Base-by-base conservation (phyloP, 805 yeast genomes). In the Metschnikowia continentalis region DNA sequence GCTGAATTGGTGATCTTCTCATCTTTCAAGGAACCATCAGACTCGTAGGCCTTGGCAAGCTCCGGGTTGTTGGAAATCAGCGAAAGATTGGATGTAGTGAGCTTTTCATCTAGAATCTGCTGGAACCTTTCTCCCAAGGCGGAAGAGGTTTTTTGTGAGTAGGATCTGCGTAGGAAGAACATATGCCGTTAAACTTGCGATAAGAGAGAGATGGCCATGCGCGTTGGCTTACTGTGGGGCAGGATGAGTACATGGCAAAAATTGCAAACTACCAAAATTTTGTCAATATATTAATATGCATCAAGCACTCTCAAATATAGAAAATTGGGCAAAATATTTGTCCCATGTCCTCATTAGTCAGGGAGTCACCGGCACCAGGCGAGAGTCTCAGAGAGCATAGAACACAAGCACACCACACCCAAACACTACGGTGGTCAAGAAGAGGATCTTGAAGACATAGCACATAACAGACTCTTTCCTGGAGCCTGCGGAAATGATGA, bases 401-500 rank as follows among this genome's bases (percentile, higher is more conserved):
- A 71, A 69, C 14, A 71, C 67, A 47, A 71, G 61, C 17, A 71
- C 63, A 3, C 71, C 66, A 42, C 67, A 65, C 1, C 71, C 74
- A 37, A 62, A 49, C 20, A 71, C 74, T 17, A 68, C 61, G 2
- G 50, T 33, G 52, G 62, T 57, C 42, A 71, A 62, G 20, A 71
- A 56, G 3, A 63, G 10, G 32, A 70, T 50, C 55, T 71, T 71
- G 35, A 65, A 51, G 23, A 70, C 54, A 50, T 69, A 71, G 35
- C 69, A 62, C 39, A 58, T 56, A 17, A 71, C 71, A 43, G 66
- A 56, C 41, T 70, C 72, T 35, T 66, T 59, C 35, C 59, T 66
- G 15, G 75, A 74, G 11, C 75, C 75, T 3, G 75, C 75, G 22
- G 70, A 67, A 13, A 63, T 53, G 22, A 68, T 69, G 37, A 70